Base-by-base conservation (phyloP, 768 basidiomycete genomes). In the Hericium coralloides region DNA sequence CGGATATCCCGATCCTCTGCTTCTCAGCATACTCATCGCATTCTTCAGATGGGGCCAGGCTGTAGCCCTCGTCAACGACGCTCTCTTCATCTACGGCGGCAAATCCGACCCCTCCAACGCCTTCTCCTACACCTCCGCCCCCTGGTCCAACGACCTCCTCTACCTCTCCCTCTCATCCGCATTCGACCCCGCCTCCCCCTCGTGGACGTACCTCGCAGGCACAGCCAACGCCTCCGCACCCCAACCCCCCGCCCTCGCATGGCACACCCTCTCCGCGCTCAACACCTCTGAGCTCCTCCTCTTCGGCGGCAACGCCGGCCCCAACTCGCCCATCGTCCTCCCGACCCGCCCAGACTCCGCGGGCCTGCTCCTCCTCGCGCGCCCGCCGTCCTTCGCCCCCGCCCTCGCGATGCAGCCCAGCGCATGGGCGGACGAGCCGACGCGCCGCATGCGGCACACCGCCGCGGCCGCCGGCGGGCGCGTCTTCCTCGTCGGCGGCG, bases 31-130 rank as follows among this genome's bases (percentile, higher is more conserved):
- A 43, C 41, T 18, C 18, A 43, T 18, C 48, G 17, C 18, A 49
- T 9, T 18, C 6, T 31, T 31, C 56, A 94, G 93, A 75, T 95
- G 93, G 93, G 93, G 85, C 26, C 90, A 92, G 60, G 87, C 89
- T 4, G 72, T 74, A 0, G 78, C 82, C 18, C 64, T 86, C 45
- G 67, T 87, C 22, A 74, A 79, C 63, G 76, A 81, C 59, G 74
- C 75, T 12, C 73, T 95, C 45, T 83, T 83, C 66, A 72, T 94
- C 43, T 84, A 89, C 58, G 93, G 92, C 38, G 93, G 93, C 50
- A 84, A 90, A 67, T 85, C 83, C 41, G 89, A 92, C 69, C 74
- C 77, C 37, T 80, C 69, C 69, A 85, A 87, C 67, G 66, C 76
- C 15, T 89, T 77, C 66, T 80, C 83, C 2, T 95, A 95, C 69